Base-by-base conservation (phyloP, 495 filamentous ascomycete genomes). In the Niebla homalea region DNA sequence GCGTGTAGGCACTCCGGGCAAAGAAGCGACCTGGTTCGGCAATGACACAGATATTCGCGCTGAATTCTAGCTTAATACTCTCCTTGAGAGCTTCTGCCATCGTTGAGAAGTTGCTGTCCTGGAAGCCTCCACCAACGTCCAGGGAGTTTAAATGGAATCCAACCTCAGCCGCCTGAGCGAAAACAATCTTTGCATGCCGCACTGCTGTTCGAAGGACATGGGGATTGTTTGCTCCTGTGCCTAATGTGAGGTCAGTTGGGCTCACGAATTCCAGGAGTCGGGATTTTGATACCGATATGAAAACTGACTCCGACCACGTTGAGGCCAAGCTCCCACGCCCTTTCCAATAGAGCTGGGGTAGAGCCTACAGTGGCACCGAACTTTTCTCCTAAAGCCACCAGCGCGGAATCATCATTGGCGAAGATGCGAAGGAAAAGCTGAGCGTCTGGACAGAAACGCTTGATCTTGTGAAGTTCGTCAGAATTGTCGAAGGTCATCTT, bases 1-100 rank as follows among this genome's bases (percentile, higher is more conserved):
- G 50, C 7, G 63, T 66, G 48, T 61, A 66, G 1, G 56, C 55
- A 12, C 40, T 50, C 5, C 55, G 47, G 11, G 60, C 63, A 36
- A 56, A 66, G 45, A 55, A 68, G 5, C 64, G 52, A 7, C 65
- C 65, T 6, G 65, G 64, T 37, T 68, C 65, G 1, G 64, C 63
- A 29, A 68, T 65, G 0, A 56, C 22, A 6, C 49, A 49, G 15
- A 58, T 37, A 21, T 47, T 45, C 5, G 16, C 6, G 2, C 22
- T 18, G n/a, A 56, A 46, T 20, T 65, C 60, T 4, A 57, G 48
- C 3, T 41, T 12, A 0, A 46, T n/a, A 65, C 46, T 0, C 50
- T 23, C 0, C n/a, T 44, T 29, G 11, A 67, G 36, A 1, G 37
- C 14, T 11, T 50, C 21, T 0, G 64, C 57, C 36, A 62, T 61